These are phyloP conservation scores for Amoebophrya sp. DNA, from an alignment of 169 alveolate species.

Conservation along the genomic window DNA sequence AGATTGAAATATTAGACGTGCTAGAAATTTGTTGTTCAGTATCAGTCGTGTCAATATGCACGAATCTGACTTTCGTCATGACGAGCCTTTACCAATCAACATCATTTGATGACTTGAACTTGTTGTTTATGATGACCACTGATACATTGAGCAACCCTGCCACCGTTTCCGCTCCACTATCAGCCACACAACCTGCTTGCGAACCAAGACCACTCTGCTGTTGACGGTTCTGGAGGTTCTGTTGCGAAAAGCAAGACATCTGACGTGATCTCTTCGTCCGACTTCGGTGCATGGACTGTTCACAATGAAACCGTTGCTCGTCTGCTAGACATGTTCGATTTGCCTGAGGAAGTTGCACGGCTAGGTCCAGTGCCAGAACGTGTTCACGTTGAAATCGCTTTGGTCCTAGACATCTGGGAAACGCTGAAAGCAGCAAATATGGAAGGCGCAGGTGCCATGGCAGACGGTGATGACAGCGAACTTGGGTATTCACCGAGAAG, in stretches of 20 bases:
- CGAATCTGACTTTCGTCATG: neutral
- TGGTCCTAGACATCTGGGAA: neutral
- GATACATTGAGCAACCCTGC: no score
- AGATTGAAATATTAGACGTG: no score
- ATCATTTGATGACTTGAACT: no score
- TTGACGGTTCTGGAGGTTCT: neutral
- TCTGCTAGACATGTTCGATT: slow-evolving; percentile 14
- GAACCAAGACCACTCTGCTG: neutral
- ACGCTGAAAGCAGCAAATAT: neutral
- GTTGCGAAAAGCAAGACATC: neutral
- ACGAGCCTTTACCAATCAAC: neutral
- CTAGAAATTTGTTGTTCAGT: neutral
- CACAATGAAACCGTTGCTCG: neutral
- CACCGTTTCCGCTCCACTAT: no score
- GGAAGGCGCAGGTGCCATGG: neutral
- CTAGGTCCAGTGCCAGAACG: neutral
- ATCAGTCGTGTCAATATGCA: neutral
- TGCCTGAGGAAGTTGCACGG: neutral
- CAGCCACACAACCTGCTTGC: no score
- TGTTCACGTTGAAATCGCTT: neutral
- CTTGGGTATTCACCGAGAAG: neutral
- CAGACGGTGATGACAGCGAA: neutral
- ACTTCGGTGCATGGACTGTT: neutral
- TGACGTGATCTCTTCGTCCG: neutral
- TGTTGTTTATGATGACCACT: no score